Evolutionary conservation across 108 stramenopile species (phyloP).

Genomic region (Chaetoceros muelleri): DNA sequence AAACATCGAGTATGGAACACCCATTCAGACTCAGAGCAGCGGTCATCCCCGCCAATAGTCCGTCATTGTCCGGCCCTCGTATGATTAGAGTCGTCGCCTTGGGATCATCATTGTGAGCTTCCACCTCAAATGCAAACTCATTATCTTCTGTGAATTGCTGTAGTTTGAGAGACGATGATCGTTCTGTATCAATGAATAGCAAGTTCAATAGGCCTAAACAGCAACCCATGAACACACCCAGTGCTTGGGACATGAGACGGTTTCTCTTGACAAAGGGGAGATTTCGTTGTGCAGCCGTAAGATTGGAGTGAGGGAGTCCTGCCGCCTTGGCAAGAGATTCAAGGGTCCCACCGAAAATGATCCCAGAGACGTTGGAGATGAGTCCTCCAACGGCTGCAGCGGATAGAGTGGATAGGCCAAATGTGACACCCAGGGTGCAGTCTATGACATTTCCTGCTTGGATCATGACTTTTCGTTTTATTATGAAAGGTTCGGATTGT

Average conservation of each 20-base stretch:
- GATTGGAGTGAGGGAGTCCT: slow-evolving; percentile 16
- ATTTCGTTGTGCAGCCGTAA: slow-evolving; percentile 20
- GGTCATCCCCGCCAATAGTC: slow-evolving; percentile 53
- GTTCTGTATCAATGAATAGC: slow-evolving; percentile 48
- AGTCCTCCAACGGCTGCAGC: slow-evolving; percentile 63
- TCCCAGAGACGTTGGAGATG: slow-evolving; percentile 17
- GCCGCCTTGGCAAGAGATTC: slow-evolving; percentile 13
- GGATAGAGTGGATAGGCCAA: slow-evolving; percentile 62
- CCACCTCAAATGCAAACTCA: slow-evolving; percentile 51
- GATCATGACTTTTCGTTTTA: slow-evolving; percentile 36
- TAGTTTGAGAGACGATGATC: slow-evolving; percentile 41
- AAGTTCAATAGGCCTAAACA: slow-evolving; percentile 52
- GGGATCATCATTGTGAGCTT: slow-evolving; percentile 43
- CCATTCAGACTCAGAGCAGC: slow-evolving; percentile 33
- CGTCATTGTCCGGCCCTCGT: slow-evolving; percentile 59
- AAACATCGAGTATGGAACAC: slow-evolving; percentile 48
- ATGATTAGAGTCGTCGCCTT: slow-evolving; percentile 40
- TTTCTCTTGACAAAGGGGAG: slow-evolving; percentile 10
- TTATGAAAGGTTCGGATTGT: slow-evolving; percentile 37
- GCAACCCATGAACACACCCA: slow-evolving; percentile 59
- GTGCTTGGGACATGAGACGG: slow-evolving; percentile 18
- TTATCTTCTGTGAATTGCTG: slow-evolving; percentile 44
- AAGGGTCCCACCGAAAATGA: slow-evolving; percentile 32
- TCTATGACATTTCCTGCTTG: slow-evolving; percentile 69
- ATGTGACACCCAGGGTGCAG: slow-evolving; percentile 56